Conservation (phyloP, 2,329 filamentous ascomycete genomes). For the Lecanosticta acicola region DNA sequence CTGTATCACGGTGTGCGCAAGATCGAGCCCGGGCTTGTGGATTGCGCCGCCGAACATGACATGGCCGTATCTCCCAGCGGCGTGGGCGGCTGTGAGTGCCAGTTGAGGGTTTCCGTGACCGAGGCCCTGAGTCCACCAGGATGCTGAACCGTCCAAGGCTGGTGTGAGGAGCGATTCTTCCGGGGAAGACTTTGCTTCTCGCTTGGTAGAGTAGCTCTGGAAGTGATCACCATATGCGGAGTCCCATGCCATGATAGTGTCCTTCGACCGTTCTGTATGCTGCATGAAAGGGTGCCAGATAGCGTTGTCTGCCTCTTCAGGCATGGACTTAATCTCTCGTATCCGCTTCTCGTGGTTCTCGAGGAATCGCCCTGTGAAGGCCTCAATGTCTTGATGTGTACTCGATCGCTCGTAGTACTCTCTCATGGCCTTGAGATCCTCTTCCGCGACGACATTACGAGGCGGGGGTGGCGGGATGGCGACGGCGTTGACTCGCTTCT, state of each 20-base stretch:
- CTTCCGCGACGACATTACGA: conserved; percentile 34
- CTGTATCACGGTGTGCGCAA: conserved; percentile 60
- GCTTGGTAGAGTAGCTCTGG: conserved; percentile 48
- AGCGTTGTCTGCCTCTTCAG: conserved; percentile 52
- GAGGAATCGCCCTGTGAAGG: conserved; percentile 49
- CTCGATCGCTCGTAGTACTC: conserved; percentile 57
- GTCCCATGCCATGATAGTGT: conserved; percentile 69
- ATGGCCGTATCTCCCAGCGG: conserved; percentile 77
- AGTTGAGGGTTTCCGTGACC: conserved; percentile 71
- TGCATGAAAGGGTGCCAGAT: conserved; percentile 91
- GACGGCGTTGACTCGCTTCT: conserved; percentile 53
- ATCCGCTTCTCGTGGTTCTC: conserved; percentile 53
- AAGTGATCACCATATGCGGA: conserved; percentile 76
- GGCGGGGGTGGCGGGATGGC: conserved; percentile 56
- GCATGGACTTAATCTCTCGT: conserved; percentile 55
- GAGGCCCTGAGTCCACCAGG: conserved; percentile 87
- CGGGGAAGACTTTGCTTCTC: conserved; percentile 25
- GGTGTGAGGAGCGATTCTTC: conserved; percentile 48
- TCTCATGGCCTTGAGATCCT: conserved; percentile 55
- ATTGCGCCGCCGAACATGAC: conserved; percentile 80
- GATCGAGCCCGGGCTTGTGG: conserved; percentile 68
- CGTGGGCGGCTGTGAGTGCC: conserved; percentile 70
- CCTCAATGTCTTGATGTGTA: conserved; percentile 35
- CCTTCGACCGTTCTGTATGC: conserved; percentile 57
- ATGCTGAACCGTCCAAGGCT: conserved; percentile 77